Conservation (phyloP, 371 early-diverging fungal genomes). For the Mortierella sp. region DNA sequence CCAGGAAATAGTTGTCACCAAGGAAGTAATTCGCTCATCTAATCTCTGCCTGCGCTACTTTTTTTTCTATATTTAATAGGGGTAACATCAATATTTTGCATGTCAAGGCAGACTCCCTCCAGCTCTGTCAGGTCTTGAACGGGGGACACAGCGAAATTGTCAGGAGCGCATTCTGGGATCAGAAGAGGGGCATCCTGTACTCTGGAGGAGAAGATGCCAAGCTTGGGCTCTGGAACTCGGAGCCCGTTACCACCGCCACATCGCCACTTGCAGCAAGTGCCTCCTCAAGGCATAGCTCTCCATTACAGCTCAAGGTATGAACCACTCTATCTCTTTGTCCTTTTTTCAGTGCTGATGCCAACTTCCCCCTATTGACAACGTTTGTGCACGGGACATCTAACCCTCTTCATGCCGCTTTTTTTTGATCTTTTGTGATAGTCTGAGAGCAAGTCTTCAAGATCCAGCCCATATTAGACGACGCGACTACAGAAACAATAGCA, state of each 20-base stretch:
- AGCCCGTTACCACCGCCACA: constrained; percentile 17
- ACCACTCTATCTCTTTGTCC: too few species aligned
- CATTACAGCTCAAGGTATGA: constrained; percentile 38
- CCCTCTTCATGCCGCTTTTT: neutral
- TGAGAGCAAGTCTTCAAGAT: constrained; percentile 28
- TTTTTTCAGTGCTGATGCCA: neutral
- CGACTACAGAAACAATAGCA: neutral
- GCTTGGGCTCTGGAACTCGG: constrained; percentile 75
- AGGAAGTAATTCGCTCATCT: neutral
- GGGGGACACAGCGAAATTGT: constrained; percentile 82
- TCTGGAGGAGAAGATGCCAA: constrained; percentile 86
- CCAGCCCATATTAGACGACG: constrained; percentile 37
- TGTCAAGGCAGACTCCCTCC: constrained; percentile 78
- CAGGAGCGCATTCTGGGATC: constrained; percentile 79
- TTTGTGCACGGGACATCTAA: neutral
- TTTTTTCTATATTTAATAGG: constrained; percentile 45
- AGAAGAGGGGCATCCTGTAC: constrained; percentile 65
- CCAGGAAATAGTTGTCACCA: neutral
- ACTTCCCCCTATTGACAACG: neutral
- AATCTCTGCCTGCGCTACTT: neutral
- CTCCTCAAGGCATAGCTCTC: constrained; percentile 50
- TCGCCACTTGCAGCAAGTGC: constrained; percentile 29
- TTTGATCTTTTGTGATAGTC: constrained; percentile 5
- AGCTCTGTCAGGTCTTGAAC: constrained; percentile 72
- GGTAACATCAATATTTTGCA: constrained; percentile 82